Evolutionary conservation across 1,284 basidiomycete species (phyloP).

Genomic region (Amanita bisporigera): DNA sequence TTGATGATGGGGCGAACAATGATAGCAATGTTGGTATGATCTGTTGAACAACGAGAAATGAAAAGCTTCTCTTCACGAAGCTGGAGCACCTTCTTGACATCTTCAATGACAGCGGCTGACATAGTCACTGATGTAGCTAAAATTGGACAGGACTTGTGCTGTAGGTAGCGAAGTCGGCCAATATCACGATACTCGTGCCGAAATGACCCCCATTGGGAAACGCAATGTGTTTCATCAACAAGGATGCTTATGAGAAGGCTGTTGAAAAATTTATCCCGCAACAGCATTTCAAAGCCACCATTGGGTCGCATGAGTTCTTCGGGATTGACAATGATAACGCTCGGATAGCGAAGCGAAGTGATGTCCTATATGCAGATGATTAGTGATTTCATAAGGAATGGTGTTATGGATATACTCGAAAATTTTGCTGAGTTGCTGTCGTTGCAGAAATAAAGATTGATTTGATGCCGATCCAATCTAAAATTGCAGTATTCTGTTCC

Average conservation of each 20-base stretch:
- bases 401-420: neutral
- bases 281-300: neutral
- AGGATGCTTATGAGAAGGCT: neutral
- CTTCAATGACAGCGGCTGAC: neutral
- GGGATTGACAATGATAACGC: too few relatives aligned
- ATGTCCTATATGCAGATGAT: neutral
- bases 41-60: constrained; percentile 28
- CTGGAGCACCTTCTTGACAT: neutral
- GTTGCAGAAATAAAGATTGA: neutral
- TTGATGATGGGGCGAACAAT: constrained; percentile 34
- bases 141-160: neutral
- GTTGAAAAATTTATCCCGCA: neutral
- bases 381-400: neutral
- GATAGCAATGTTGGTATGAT: constrained; percentile 40
- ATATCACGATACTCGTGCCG: neutral
- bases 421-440: neutral
- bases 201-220: neutral
- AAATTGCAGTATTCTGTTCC: neutral
- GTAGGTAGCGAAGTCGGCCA: neutral
- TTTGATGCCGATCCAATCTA: neutral
- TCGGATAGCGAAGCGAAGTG: neutral
- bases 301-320: neutral
- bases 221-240: neutral
- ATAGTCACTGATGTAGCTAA: neutral
- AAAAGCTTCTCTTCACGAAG: constrained; percentile 13